phyloP scores from a whole-genome alignment of 192 early-diverging fungal species.

The Podila minutissima region DNA sequence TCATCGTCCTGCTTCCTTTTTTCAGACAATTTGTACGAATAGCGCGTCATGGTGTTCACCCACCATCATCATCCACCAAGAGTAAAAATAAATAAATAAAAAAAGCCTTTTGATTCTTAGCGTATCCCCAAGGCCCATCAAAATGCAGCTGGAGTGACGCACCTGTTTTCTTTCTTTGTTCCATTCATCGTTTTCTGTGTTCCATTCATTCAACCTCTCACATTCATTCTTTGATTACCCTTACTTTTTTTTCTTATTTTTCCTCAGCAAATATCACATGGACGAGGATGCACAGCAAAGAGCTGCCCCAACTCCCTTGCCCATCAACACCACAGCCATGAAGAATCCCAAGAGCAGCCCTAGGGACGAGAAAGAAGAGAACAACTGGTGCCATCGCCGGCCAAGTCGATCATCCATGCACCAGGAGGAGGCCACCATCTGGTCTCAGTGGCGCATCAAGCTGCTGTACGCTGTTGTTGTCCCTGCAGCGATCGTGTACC shows the following conservation, averaged over 20 bases:
- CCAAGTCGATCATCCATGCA: too few relatives aligned
- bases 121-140: too few relatives aligned
- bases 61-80: too few relatives aligned
- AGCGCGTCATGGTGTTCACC: too few relatives aligned
- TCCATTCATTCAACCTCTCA: background rate
- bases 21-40: background rate
- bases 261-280: too few relatives aligned
- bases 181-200: background rate
- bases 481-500: slow-evolving; percentile 22
- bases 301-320: too few relatives aligned
- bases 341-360: too few relatives aligned
- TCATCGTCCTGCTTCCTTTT: background rate
- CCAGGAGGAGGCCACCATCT: slow-evolving; percentile 1
- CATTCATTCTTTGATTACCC: background rate
- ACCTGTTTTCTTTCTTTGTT: background rate
- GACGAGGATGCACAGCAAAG: too few relatives aligned
- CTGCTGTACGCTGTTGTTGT: slow-evolving; percentile 30
- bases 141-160: background rate
- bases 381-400: too few relatives aligned
- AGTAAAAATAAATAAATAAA: background rate
- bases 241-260: too few relatives aligned
- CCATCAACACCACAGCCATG: too few relatives aligned
- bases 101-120: background rate
- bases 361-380: too few relatives aligned
- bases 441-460: slow-evolving; percentile 39